These are phyloP conservation scores for Ceratocystis eucalypticola DNA, from an alignment of 2,329 filamentous ascomycete genomes.

Conservation along the genomic window DNA sequence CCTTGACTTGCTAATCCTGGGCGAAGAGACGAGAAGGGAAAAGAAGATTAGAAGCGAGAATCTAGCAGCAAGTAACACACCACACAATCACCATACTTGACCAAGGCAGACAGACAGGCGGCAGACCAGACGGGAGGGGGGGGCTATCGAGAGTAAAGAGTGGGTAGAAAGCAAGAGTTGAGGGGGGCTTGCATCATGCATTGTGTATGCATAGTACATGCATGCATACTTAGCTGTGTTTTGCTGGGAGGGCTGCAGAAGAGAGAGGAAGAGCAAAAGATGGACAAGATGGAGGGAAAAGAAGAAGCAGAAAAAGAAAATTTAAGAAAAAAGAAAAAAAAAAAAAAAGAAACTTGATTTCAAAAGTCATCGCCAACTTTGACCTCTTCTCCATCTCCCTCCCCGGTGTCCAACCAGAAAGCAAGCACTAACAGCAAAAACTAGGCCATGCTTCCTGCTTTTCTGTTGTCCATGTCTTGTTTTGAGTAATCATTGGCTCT, in stretches of 20 bases:
- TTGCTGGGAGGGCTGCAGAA: constrained; percentile 1
- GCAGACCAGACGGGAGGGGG: neutral
- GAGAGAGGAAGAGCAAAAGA: neutral
- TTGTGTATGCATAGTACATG: neutral
- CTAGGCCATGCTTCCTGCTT: neutral
- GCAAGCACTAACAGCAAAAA: too few relatives aligned
- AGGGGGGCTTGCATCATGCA: too few relatives aligned
- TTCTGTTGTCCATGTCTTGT: neutral
- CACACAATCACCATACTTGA: neutral
- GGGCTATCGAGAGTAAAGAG: too few relatives aligned
- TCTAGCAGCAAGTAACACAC: neutral
- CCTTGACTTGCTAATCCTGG: neutral
- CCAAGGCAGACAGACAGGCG: neutral
- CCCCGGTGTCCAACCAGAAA: too few relatives aligned
- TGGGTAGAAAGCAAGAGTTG: too few relatives aligned
- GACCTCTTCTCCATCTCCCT: too few relatives aligned
- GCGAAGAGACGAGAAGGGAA: neutral
- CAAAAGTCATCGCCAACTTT: too few relatives aligned
- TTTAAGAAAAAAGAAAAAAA: neutral
- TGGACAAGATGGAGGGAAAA: neutral
- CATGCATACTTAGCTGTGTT: neutral
- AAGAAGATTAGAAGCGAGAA: neutral
- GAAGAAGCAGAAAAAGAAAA: neutral
- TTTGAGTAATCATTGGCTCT: too few relatives aligned
- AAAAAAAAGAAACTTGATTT: neutral